A percentile compares a stretch with the other conserved stretches of the same genome.
Evolutionary conservation across 2,329 filamentous ascomycete genomes (phyloP).

Genomic region (Stachybotrys elegans): DNA sequence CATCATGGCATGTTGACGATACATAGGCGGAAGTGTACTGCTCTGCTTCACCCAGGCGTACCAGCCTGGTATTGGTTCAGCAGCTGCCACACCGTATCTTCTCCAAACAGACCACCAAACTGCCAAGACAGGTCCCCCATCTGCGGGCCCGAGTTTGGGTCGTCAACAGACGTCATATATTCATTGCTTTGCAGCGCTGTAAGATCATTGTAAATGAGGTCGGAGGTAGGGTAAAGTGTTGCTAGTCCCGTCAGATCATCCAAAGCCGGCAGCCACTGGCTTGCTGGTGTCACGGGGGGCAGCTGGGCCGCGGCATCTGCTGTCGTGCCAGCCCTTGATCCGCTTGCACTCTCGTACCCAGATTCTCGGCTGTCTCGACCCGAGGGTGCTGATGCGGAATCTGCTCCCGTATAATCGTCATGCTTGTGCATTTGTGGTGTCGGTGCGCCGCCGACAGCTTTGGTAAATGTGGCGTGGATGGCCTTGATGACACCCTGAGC

Average conservation of each 20-base stretch:
- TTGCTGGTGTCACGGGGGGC: neutral
- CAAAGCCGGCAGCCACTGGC: slow-evolving; percentile 36
- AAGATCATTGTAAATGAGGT: slow-evolving; percentile 53
- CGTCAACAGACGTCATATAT: slow-evolving; percentile 15
- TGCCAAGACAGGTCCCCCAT: slow-evolving; percentile 30
- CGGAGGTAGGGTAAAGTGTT: slow-evolving; percentile 52
- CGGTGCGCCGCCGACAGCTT: slow-evolving; percentile 34
- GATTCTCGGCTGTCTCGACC: neutral
- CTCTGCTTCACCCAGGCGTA: neutral
- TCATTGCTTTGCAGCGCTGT: slow-evolving; percentile 32
- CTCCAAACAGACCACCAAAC: slow-evolving; percentile 51
- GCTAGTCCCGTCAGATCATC: slow-evolving; percentile 48
- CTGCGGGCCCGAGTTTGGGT: slow-evolving; percentile 7
- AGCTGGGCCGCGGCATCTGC: neutral
- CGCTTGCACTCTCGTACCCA: neutral
- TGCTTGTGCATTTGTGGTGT: slow-evolving; percentile 11
- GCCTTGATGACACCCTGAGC: slow-evolving; percentile 51
- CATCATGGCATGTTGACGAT: no score
- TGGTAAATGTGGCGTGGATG: slow-evolving; percentile 48
- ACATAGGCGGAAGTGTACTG: no score
- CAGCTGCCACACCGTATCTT: slow-evolving; percentile 52
- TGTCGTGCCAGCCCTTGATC: slow-evolving; percentile 8
- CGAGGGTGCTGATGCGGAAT: slow-evolving; percentile 7
- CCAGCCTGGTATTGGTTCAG: slow-evolving; percentile 42
- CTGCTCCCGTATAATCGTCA: slow-evolving; percentile 8